Conservation (phyloP, 2,329 filamentous ascomycete species). For the Magnaporthiopsis incrustans region DNA sequence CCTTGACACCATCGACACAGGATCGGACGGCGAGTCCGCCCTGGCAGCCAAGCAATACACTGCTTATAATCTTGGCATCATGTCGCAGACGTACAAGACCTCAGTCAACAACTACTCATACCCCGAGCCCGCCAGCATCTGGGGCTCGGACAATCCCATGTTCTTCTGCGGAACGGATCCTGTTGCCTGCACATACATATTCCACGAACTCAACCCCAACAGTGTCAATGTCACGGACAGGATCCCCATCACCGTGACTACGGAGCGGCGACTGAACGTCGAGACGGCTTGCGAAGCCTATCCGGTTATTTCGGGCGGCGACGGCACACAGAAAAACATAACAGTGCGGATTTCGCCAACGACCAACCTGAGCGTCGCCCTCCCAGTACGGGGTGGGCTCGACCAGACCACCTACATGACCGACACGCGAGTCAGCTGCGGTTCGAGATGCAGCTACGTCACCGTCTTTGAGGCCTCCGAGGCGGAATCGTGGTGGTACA, state of each 20-base stretch:
- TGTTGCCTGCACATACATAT: slow-evolving; percentile 24
- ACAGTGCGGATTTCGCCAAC: slow-evolving; percentile 12
- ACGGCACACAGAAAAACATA: slow-evolving; percentile 24
- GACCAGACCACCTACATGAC: slow-evolving; percentile 30
- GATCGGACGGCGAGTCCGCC: not conserved
- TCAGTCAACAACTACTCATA: slow-evolving; percentile 9
- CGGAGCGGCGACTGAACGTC: slow-evolving; percentile 24
- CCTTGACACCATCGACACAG: slow-evolving; percentile 22
- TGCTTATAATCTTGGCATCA: slow-evolving; percentile 19
- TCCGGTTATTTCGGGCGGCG: slow-evolving; percentile 22
- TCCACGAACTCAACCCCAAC: slow-evolving; percentile 23
- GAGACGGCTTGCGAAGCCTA: slow-evolving; percentile 22
- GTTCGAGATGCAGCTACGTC: slow-evolving; percentile 20
- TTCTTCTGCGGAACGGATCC: not conserved
- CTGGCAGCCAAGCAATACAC: slow-evolving; percentile 14
- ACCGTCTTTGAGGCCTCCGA: slow-evolving; percentile 29
- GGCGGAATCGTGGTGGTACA: slow-evolving; percentile 31
- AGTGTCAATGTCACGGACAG: slow-evolving; percentile 8
- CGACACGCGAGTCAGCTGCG: slow-evolving; percentile 17
- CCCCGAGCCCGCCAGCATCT: slow-evolving; percentile 23
- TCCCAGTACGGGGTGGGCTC: slow-evolving; percentile 21
- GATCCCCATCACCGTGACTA: slow-evolving; percentile 16
- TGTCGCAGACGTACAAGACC: slow-evolving; percentile 20
- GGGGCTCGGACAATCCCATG: slow-evolving; percentile 18
- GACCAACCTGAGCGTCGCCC: slow-evolving; percentile 15